Conservation (phyloP, 345 rosid species). For the Erucastrum elatum region DNA sequence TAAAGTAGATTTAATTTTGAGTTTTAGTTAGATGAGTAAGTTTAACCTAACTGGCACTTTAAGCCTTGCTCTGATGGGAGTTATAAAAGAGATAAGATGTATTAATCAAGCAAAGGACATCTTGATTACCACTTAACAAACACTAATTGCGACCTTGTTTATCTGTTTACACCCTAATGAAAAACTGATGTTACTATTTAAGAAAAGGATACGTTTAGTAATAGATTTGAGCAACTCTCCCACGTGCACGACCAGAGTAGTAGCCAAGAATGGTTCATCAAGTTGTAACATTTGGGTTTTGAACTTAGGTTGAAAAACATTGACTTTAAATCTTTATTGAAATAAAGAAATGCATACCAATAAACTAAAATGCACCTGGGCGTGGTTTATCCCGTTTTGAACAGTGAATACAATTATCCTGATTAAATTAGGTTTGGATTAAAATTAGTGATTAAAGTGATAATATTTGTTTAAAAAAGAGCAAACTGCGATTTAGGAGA, state of each 20-base stretch:
- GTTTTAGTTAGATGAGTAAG: conserved; percentile 34
- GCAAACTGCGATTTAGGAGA: no score
- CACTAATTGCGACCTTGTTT: background rate
- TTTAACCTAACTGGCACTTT: conserved; percentile 39
- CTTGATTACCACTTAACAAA: conserved; percentile 15
- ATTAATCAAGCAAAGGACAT: conserved; percentile 4
- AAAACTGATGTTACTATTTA: background rate
- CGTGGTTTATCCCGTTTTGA: no score
- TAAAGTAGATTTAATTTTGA: conserved; percentile 27
- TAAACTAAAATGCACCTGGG: background rate
- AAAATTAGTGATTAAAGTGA: background rate
- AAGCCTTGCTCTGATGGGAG: conserved; percentile 28
- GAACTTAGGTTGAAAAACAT: no score
- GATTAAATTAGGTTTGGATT: background rate
- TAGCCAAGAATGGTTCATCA: background rate
- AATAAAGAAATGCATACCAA: background rate
- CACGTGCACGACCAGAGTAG: background rate
- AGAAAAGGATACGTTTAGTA: background rate
- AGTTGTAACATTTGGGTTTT: background rate
- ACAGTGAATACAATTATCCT: background rate
- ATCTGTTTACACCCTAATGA: background rate
- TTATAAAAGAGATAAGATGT: conserved; percentile 17
- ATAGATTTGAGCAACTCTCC: background rate
- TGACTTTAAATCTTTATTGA: background rate
- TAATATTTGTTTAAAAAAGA: no score